These are phyloP conservation scores for Aspergillus hiratsukae DNA, from an alignment of 2,329 filamentous ascomycete species.

Conservation along the genomic window DNA sequence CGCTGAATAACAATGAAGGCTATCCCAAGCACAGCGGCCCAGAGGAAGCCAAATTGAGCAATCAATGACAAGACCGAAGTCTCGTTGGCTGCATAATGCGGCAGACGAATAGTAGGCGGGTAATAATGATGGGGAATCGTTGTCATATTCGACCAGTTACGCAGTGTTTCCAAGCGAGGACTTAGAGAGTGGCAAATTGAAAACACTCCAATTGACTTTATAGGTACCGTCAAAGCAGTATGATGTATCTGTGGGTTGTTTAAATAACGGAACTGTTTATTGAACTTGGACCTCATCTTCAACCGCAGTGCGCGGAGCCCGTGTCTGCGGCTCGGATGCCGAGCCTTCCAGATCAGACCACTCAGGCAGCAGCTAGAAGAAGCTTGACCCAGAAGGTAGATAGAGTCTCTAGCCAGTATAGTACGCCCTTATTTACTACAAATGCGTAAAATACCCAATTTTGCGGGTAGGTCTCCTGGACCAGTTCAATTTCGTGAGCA, in stretches of 20 bases:
- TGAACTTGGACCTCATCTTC: background rate
- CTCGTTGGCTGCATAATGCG: slow-evolving; percentile 59
- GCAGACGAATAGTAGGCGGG: slow-evolving; percentile 54
- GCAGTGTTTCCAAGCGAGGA: background rate
- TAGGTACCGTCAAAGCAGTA: background rate
- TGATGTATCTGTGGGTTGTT: background rate
- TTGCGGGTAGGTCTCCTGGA: too few species aligned
- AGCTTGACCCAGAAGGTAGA: background rate
- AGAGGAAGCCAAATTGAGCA: slow-evolving; percentile 52
- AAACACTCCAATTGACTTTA: background rate
- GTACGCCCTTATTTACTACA: too few species aligned
- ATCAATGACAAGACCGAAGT: slow-evolving; percentile 54
- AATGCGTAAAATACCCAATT: too few species aligned
- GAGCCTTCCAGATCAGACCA: background rate
- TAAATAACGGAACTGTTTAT: background rate
- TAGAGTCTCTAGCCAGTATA: too few species aligned
- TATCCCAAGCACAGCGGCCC: slow-evolving; percentile 49
- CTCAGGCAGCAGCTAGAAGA: background rate
- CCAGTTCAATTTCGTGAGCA: too few species aligned
- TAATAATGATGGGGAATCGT: slow-evolving; percentile 58
- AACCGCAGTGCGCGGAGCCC: background rate
- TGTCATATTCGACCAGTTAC: background rate
- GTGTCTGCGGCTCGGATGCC: background rate
- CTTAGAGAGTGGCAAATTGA: background rate
- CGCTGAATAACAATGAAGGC: slow-evolving; percentile 50